Base-by-base conservation (phyloP, 2,329 filamentous ascomycete genomes). In the Penicillium vulpinum region DNA sequence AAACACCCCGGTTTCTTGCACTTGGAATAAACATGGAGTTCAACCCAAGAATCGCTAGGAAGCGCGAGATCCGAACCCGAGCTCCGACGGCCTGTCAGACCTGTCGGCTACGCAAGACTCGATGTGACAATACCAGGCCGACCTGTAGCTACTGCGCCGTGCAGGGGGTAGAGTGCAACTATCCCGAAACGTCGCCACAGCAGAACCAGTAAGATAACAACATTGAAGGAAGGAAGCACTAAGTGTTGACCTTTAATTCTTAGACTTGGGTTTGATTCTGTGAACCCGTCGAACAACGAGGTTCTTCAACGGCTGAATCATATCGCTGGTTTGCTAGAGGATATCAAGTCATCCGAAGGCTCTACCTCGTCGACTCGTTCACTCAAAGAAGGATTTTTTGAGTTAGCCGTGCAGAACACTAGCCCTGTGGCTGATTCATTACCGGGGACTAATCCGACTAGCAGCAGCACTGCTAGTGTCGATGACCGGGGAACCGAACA, bases 51-150 rank as follows among this genome's bases (percentile, higher is more conserved):
- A 39, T 60, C 31, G 7, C 44, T 47, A 64, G 54, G 52, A 67
- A 61, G 58, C 63, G 64, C 21, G 64, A 67, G 26, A 62, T 60
- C 53, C 64, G 63, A 22, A 67, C 63, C 43, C 63, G 64, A 47
- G 64, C 64, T n/a, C 63, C 63, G 26, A 67, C 64, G 26, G 64
- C 64, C 38, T 67, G 64, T 60, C 63, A 67, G 48, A 66, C 62
- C 24, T 67, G 64, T 50, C 63, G 64, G 41, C 39, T 64, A 38
- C 64, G 64, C 49, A 67, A 67, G 49, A 66, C 64, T 46, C 63
- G 64, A 58, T 67, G 64, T 50, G 62, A 67, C 59, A 67, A 67
- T 57, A 21, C 33, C 18, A 62, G 64, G 41, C 64, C 64, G 18
- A 49, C 55, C 40, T 67, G 64, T 63, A 67, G 63, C 53, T 67